phyloP scores from a whole-genome alignment of 352 stramenopile genomes.

The Phytophthora ohioensis region DNA sequence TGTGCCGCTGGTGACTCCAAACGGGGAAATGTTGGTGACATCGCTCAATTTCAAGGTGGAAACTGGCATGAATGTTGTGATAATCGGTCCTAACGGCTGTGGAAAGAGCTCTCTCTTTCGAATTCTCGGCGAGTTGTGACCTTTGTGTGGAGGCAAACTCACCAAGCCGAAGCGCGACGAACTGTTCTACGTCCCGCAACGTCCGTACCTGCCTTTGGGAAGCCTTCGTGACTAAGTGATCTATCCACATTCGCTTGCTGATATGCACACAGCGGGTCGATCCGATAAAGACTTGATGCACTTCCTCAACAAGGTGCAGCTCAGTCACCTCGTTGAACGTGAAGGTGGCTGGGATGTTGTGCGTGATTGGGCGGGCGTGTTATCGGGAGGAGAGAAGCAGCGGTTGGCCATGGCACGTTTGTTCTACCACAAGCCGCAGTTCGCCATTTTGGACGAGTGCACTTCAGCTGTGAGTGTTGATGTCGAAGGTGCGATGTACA shows the following conservation, averaged over 20 bases:
- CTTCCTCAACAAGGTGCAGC: conserved; percentile 84
- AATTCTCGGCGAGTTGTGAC: conserved; percentile 90
- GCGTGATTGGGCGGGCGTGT: conserved; percentile 89
- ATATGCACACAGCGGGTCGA: conserved; percentile 61
- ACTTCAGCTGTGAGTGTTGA: conserved; percentile 89
- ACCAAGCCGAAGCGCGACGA: conserved; percentile 82
- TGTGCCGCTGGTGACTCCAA: conserved; percentile 91
- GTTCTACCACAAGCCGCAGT: conserved; percentile 92
- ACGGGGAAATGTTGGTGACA: conserved; percentile 87
- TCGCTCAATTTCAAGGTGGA: conserved; percentile 85
- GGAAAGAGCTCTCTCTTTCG: conserved; percentile 92
- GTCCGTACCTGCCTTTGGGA: conserved; percentile 88
- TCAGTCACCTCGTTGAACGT: conserved; percentile 77
- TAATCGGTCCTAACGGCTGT: conserved; percentile 84
- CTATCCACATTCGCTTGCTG: conserved; percentile 83
- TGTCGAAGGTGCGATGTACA: conserved; percentile 91
- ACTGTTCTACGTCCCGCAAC: conserved; percentile 93
- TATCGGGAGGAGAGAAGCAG: conserved; percentile 93
- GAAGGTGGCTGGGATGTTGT: conserved; percentile 86
- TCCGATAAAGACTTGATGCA: conserved; percentile 71
- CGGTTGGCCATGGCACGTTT: conserved; percentile 90
- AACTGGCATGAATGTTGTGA: conserved; percentile 91
- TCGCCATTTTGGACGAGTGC: conserved; percentile 92
- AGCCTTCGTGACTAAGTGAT: conserved; percentile 92
- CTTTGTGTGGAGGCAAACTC: conserved; percentile 77